A percentile compares a stretch with the other conserved stretches of the same genome.
These are phyloP conservation scores for Eutreptiella sp. DNA, from an alignment of 208 protist species.

Conservation along the genomic window DNA sequence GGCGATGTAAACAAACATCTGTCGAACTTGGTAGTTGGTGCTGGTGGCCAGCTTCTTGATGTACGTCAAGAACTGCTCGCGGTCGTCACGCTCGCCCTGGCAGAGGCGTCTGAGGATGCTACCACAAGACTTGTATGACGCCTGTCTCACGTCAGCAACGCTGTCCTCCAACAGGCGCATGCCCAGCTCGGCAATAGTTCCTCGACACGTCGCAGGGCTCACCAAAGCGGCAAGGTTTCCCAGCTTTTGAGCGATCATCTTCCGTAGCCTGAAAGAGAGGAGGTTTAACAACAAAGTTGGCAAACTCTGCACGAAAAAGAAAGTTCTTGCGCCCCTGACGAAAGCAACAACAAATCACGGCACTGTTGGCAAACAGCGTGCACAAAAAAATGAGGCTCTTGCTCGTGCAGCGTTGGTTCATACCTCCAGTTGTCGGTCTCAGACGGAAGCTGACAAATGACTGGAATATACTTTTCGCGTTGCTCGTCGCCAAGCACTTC, in stretches of 20 bases:
- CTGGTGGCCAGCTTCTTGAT: too few species aligned
- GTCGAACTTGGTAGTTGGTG: too few species aligned
- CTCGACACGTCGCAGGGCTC: conserved; percentile 28
- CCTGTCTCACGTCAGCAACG: conserved; percentile 63
- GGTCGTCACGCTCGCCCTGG: background rate
- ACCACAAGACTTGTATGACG: background rate
- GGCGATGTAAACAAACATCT: too few species aligned
- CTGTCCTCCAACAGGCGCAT: conserved; percentile 73
- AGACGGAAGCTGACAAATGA: conserved; percentile 64
- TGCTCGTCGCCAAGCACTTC: conserved; percentile 47
- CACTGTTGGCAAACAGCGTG: too few species aligned
- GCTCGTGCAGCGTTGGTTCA: too few species aligned
- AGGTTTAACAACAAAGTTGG: too few species aligned
- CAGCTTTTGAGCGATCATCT: conserved; percentile 76
- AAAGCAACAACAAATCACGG: too few species aligned
- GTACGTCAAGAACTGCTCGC: too few species aligned
- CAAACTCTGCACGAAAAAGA: too few species aligned
- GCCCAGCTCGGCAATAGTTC: conserved; percentile 54
- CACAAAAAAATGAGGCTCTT: too few species aligned
- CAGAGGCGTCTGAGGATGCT: conserved; percentile 7
- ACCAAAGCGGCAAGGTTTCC: conserved; percentile 63
- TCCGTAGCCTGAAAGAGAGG: too few species aligned
- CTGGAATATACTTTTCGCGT: conserved; percentile 58
- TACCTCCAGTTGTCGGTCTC: conserved; percentile 89
- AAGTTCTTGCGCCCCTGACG: too few species aligned